These are phyloP conservation scores for Mucor ambiguus DNA, from an alignment of 371 early-diverging fungal genomes.

Conservation along the genomic window DNA sequence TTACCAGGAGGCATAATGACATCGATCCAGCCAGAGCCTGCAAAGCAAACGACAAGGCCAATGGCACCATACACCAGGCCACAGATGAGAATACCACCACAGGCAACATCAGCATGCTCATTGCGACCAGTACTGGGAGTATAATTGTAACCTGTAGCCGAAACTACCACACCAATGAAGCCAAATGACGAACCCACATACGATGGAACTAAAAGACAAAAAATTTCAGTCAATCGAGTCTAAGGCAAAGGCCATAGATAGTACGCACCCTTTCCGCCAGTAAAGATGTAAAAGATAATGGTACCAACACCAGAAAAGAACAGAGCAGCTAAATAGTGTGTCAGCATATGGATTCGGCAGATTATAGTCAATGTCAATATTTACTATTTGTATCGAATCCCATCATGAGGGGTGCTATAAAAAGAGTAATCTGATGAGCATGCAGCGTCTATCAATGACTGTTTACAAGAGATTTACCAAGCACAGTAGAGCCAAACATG, in stretches of 20 bases:
- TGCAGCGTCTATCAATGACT: not conserved
- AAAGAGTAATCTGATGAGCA: not conserved
- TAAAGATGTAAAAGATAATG: slow-evolving; percentile 55
- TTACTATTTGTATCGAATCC: slow-evolving; percentile 61
- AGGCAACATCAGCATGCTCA: slow-evolving; percentile 43
- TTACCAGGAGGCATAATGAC: slow-evolving; percentile 60
- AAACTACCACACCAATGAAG: slow-evolving; percentile 54
- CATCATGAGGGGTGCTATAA: slow-evolving; percentile 48
- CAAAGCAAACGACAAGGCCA: slow-evolving; percentile 46
- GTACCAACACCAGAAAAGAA: slow-evolving; percentile 65
- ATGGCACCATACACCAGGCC: slow-evolving; percentile 50
- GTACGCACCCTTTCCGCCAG: slow-evolving; percentile 48
- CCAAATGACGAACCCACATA: slow-evolving; percentile 63
- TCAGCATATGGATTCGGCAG: not conserved
- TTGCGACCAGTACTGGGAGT: slow-evolving; percentile 33
- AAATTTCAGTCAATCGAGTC: not conserved
- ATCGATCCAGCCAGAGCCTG: slow-evolving; percentile 58
- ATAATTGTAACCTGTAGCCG: slow-evolving; percentile 53
- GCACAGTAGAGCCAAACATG: slow-evolving; percentile 64
- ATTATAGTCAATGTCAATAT: not conserved
- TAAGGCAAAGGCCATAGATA: not conserved
- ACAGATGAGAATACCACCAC: slow-evolving; percentile 57
- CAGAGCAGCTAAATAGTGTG: slow-evolving; percentile 41
- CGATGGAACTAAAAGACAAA: slow-evolving; percentile 42
- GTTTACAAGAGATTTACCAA: slow-evolving; percentile 21